Conservation (phyloP, 345 rosid species). For the Eucalyptus virginea region DNA sequence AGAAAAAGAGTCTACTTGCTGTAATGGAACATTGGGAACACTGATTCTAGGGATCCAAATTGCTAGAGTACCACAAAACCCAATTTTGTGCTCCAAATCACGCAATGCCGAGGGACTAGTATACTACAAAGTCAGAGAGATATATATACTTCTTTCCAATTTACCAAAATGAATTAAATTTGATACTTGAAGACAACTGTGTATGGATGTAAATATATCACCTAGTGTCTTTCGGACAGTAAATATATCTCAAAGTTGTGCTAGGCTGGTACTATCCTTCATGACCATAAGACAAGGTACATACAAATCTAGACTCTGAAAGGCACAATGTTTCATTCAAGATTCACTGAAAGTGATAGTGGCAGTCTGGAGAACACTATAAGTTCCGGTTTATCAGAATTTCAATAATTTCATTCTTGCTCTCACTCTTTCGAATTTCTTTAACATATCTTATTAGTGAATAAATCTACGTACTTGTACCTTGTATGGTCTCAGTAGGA, state of each 20-base stretch:
- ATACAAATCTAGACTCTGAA: background rate
- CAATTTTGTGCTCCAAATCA: background rate
- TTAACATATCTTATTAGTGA: background rate
- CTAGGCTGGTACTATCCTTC: background rate
- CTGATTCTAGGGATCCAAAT: background rate
- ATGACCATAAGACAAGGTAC: background rate
- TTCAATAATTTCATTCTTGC: background rate
- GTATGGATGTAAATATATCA: background rate
- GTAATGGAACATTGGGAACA: background rate
- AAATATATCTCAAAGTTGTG: background rate
- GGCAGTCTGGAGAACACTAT: background rate
- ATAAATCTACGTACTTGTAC: conserved; percentile 11
- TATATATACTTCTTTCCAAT: background rate
- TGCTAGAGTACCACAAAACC: background rate
- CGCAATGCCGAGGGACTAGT: background rate
- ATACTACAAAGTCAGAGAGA: background rate
- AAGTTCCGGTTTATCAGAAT: background rate
- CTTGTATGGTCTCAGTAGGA: conserved; percentile 82
- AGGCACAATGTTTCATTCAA: background rate
- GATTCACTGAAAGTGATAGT: background rate
- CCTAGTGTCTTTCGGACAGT: background rate
- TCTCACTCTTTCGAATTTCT: background rate
- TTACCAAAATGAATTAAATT: background rate
- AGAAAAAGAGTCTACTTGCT: background rate
- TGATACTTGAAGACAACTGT: background rate